These are phyloP conservation scores for Aspergillus sp. DNA, from an alignment of 2,329 filamentous ascomycete species.

Conservation along the genomic window DNA sequence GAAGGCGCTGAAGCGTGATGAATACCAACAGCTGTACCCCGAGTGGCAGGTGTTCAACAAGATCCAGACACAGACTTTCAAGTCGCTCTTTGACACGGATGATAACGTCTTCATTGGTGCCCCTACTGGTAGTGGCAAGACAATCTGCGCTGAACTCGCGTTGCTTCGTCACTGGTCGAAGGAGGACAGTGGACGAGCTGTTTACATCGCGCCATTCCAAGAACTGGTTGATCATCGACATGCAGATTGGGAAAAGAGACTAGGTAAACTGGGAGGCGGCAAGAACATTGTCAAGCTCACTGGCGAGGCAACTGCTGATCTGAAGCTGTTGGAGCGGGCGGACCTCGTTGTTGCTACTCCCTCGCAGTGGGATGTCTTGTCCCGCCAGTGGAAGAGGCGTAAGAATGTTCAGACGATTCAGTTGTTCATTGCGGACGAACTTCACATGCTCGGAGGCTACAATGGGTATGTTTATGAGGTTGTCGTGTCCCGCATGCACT, in stretches of 20 bases:
- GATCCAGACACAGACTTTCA: conserved; percentile 95
- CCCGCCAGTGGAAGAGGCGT: conserved; percentile 90
- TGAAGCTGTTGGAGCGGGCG: conserved; percentile 80
- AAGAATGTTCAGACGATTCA: conserved; percentile 91
- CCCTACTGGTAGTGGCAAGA: conserved; percentile 94
- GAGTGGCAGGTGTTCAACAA: conserved; percentile 90
- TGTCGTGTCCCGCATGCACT: conserved; percentile 96
- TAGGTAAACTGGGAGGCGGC: conserved; percentile 68
- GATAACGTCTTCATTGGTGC: conserved; percentile 92
- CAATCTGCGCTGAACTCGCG: conserved; percentile 91
- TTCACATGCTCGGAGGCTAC: conserved; percentile 85
- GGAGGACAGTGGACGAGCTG: conserved; percentile 67
- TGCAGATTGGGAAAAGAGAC: conserved; percentile 78
- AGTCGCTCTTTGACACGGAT: conserved; percentile 82
- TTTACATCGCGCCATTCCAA: conserved; percentile 93
- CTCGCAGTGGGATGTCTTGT: conserved; percentile 91
- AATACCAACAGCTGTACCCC: conserved; percentile 76
- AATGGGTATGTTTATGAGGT: conserved; percentile 91
- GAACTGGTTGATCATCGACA: conserved; percentile 79
- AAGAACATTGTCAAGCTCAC: conserved; percentile 91
- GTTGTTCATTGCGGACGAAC: conserved; percentile 89
- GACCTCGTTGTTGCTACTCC: conserved; percentile 92
- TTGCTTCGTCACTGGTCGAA: conserved; percentile 83
- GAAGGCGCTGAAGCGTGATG: conserved; percentile 78
- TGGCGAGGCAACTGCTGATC: conserved; percentile 84